Conservation (phyloP, 2,329 filamentous ascomycete genomes). For the Coleophoma eucalyptorum region DNA sequence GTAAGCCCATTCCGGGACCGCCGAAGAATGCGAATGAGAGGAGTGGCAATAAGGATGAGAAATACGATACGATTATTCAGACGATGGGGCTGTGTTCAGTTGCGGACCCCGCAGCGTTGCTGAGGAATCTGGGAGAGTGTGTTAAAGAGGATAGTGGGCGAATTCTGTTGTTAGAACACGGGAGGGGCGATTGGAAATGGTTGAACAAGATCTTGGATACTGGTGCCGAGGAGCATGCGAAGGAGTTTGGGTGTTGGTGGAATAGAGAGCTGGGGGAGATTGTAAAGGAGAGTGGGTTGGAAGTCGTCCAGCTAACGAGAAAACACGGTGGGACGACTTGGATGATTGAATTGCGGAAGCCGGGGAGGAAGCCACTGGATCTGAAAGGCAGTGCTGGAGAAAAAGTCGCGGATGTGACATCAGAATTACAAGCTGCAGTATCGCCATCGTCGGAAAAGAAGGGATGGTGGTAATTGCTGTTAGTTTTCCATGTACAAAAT, state of each 20-base stretch:
- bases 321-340: slow-evolving; percentile 55
- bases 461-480: no score
- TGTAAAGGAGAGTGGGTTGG: slow-evolving; percentile 51
- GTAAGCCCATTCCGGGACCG: slow-evolving; percentile 17
- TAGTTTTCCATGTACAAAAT: no score
- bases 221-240: slow-evolving; percentile 51
- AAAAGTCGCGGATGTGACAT: no score
- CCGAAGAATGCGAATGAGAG: slow-evolving; percentile 18
- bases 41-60: slow-evolving; percentile 14
- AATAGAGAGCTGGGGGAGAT: slow-evolving; percentile 58
- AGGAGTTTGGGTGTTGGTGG: slow-evolving; percentile 65
- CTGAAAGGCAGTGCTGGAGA: no score
- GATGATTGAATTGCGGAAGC: slow-evolving; percentile 48
- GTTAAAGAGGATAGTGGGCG: slow-evolving; percentile 52
- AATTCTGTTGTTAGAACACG: slow-evolving; percentile 61
- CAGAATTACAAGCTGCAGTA: no score
- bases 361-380: neutral
- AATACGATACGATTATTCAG: slow-evolving; percentile 60
- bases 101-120: slow-evolving; percentile 47
- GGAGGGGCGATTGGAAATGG: slow-evolving; percentile 49
- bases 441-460: no score
- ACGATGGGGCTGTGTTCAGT: slow-evolving; percentile 65
- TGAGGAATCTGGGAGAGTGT: slow-evolving; percentile 47
- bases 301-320: slow-evolving; percentile 49
- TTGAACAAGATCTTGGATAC: slow-evolving; percentile 54